phyloP scores from a whole-genome alignment of 169 alveolate species.

The Plasmodium vivax region DNA sequence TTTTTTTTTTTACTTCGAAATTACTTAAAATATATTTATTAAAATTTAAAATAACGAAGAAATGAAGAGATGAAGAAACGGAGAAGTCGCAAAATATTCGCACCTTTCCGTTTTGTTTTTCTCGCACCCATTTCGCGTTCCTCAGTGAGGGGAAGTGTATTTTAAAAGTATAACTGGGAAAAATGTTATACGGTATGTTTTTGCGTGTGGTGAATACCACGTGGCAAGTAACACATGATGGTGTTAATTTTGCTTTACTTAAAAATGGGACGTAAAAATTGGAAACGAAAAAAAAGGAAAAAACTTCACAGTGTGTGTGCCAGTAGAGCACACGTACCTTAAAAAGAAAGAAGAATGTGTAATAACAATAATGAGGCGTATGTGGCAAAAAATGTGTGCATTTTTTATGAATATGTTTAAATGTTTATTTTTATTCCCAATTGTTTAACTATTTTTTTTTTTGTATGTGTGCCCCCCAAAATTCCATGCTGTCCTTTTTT shows the following conservation, averaged over 20 bases:
- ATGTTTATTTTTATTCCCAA: background rate
- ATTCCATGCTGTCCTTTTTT: background rate
- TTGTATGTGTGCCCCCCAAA: background rate
- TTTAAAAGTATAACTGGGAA: slow-evolving; percentile 26
- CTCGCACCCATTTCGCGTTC: background rate
- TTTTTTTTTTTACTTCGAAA: slow-evolving; percentile 19
- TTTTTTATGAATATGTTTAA: background rate
- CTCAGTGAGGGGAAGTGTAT: background rate
- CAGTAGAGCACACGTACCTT: background rate
- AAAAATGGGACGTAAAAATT: slow-evolving; percentile 8
- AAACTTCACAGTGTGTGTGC: background rate
- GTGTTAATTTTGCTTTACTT: slow-evolving; percentile 2
- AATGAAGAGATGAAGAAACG: slow-evolving; percentile 22
- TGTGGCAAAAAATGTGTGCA: background rate
- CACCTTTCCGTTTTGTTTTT: slow-evolving; percentile 28
- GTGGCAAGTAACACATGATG: background rate
- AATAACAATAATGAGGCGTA: background rate
- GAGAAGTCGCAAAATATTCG: slow-evolving; percentile 9
- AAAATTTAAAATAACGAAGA: slow-evolving; percentile 14
- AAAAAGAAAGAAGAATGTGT: slow-evolving; percentile 9
- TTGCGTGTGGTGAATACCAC: background rate
- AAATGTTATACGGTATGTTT: background rate
- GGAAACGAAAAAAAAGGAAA: slow-evolving; percentile 15
- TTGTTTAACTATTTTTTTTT: slow-evolving; percentile 1
- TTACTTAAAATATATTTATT: slow-evolving; percentile 39